Evolutionary conservation across 495 filamentous ascomycete genomes (phyloP).

Genomic region (Penicillium coprophilum): DNA sequence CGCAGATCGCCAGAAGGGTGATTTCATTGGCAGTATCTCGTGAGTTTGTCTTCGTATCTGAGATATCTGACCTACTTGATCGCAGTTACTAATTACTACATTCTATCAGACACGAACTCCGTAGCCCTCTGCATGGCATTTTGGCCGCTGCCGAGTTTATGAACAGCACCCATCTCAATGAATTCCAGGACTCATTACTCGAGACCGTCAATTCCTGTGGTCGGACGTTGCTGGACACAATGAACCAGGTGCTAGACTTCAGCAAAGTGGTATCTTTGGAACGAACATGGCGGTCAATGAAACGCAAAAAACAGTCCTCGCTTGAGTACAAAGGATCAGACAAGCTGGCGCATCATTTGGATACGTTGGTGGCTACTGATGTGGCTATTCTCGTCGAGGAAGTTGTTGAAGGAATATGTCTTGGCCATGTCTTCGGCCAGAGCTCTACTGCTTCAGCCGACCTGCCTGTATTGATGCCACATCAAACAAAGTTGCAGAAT

Average conservation of each 20-base stretch:
- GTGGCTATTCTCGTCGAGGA: slow-evolving; percentile 47
- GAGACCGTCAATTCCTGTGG: slow-evolving; percentile 75
- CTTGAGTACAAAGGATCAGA: slow-evolving; percentile 35
- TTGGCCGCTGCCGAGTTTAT: slow-evolving; percentile 69
- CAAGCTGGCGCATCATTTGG: slow-evolving; percentile 41
- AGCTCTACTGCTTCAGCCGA: slow-evolving; percentile 31
- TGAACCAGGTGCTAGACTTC: slow-evolving; percentile 75
- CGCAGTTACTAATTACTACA: slow-evolving; percentile 29
- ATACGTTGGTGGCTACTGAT: slow-evolving; percentile 47
- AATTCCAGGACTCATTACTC: slow-evolving; percentile 63
- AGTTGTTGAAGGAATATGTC: slow-evolving; percentile 52
- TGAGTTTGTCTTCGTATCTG: slow-evolving; percentile 31
- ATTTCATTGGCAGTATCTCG: slow-evolving; percentile 76
- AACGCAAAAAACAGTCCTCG: slow-evolving; percentile 30
- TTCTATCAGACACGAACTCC: slow-evolving; percentile 64
- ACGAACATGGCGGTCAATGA: slow-evolving; percentile 43
- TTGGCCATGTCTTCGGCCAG: slow-evolving; percentile 50
- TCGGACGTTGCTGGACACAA: slow-evolving; percentile 73
- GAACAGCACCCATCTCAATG: slow-evolving; percentile 44
- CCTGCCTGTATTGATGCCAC: slow-evolving; percentile 25
- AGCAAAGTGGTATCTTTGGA: slow-evolving; percentile 65
- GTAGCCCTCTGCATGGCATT: slow-evolving; percentile 76
- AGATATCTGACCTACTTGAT: neutral
- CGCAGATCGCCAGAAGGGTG: slow-evolving; percentile 64
- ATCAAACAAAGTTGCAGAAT: slow-evolving; percentile 6